Conservation (phyloP, 352 stramenopile species). For the Globisporangium mamillatum region DNA sequence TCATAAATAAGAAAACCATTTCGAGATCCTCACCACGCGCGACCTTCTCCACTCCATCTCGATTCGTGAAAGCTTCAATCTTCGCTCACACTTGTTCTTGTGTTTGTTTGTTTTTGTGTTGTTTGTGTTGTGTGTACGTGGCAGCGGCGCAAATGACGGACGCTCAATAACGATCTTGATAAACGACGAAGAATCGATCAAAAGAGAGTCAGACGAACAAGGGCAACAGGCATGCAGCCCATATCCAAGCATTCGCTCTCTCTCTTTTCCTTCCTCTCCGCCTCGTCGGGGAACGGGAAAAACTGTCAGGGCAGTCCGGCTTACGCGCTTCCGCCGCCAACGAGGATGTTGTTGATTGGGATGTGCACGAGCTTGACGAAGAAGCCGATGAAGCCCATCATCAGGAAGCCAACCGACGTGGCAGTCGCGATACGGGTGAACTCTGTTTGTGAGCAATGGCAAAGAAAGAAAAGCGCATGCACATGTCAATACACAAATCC, state of each 20-base stretch:
- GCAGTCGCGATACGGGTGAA: conserved; percentile 94
- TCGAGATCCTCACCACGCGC: conserved; percentile 7
- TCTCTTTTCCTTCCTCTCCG: background rate
- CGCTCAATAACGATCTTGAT: background rate
- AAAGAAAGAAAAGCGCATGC: conserved; percentile 8
- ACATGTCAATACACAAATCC: conserved; percentile 4
- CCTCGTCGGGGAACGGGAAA: background rate
- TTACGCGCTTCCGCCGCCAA: conserved; percentile 85
- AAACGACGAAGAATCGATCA: background rate
- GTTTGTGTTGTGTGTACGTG: background rate
- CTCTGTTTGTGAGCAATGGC: conserved; percentile 52
- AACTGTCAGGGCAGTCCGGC: background rate
- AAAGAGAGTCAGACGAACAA: background rate
- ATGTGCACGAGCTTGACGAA: conserved; percentile 99
- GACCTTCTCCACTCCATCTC: background rate
- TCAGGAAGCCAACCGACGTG: conserved; percentile 96
- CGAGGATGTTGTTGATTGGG: conserved; percentile 99
- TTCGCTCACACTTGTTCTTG: background rate
- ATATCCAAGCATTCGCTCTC: background rate
- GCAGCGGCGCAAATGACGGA: background rate
- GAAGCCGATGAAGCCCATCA: conserved; percentile 99
- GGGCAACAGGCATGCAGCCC: background rate
- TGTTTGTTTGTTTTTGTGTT: background rate
- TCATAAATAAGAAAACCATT: conserved; percentile 19
- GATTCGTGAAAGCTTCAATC: background rate